A percentile compares a stretch with the other conserved stretches of the same genome.
Conservation (phyloP, 192 early-diverging fungal genomes). For the Mortierella antarctica region DNA sequence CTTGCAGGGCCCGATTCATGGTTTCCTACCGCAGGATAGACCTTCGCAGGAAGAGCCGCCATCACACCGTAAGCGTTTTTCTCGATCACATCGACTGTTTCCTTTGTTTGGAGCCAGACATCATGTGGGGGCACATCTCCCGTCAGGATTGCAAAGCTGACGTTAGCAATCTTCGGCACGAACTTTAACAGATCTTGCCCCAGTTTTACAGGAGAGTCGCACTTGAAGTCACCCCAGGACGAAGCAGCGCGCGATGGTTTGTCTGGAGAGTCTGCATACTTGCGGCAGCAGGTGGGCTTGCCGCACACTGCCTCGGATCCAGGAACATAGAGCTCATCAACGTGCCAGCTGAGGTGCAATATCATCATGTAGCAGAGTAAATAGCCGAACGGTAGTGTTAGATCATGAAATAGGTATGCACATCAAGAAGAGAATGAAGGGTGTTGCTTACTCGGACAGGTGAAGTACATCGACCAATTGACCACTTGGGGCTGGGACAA, state of each 20-base stretch:
- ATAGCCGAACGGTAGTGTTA: background rate
- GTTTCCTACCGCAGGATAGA: slow-evolving; percentile 65
- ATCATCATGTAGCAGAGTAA: background rate
- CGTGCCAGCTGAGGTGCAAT: slow-evolving; percentile 27
- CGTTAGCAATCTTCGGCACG: slow-evolving; percentile 36
- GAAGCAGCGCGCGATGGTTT: slow-evolving; percentile 27
- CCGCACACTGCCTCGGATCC: slow-evolving; percentile 58
- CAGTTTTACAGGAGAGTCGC: slow-evolving; percentile 57
- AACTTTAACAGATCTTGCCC: slow-evolving; percentile 45
- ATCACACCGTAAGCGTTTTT: slow-evolving; percentile 42
- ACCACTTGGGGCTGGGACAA: slow-evolving; percentile 22
- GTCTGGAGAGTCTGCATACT: slow-evolving; percentile 35
- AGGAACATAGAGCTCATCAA: slow-evolving; percentile 23
- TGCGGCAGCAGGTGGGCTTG: slow-evolving; percentile 60
- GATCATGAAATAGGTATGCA: slow-evolving; percentile 28
- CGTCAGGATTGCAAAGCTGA: slow-evolving; percentile 56
- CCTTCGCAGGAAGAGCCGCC: slow-evolving; percentile 28
- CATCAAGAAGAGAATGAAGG: slow-evolving; percentile 7
- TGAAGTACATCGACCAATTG: slow-evolving; percentile 56
- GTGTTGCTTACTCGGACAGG: slow-evolving; percentile 59
- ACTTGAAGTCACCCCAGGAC: slow-evolving; percentile 58
- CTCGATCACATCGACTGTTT: slow-evolving; percentile 42
- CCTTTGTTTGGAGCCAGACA: slow-evolving; percentile 55
- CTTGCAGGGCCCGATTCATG: slow-evolving; percentile 61
- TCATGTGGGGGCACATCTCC: slow-evolving; percentile 66